phyloP scores from a whole-genome alignment of 129 eudicot species.

The Tagetes patula region DNA sequence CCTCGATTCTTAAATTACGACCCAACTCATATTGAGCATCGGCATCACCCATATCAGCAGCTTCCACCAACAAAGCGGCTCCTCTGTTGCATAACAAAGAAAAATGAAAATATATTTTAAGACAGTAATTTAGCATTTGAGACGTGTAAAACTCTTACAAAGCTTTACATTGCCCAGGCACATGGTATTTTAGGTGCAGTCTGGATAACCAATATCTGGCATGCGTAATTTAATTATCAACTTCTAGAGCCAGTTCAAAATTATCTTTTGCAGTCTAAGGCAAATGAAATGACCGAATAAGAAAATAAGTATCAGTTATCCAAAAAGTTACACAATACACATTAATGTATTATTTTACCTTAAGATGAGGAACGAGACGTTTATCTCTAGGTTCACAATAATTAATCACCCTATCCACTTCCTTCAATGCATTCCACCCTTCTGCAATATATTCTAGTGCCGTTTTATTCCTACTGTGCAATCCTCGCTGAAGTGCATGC shows the following conservation, averaged over 20 bases:
- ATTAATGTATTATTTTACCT: slow-evolving; percentile 37
- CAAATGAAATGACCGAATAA: slow-evolving; percentile 6
- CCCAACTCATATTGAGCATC: slow-evolving; percentile 85
- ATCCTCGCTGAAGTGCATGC: slow-evolving; percentile 49
- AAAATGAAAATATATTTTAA: not conserved
- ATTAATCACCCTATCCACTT: slow-evolving; percentile 86
- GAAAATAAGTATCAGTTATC: not conserved
- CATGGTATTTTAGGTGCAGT: slow-evolving; percentile 81
- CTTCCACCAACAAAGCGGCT: slow-evolving; percentile 86
- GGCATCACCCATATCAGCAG: slow-evolving; percentile 90
- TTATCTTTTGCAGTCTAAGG: slow-evolving; percentile 40
- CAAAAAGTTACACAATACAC: not conserved
- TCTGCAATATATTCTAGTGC: slow-evolving; percentile 83
- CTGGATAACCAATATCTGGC: slow-evolving; percentile 86
- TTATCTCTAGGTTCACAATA: slow-evolving; percentile 74
- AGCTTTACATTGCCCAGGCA: slow-evolving; percentile 86
- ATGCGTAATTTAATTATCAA: slow-evolving; percentile 76
- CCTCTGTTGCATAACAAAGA: slow-evolving; percentile 48
- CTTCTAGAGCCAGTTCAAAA: slow-evolving; percentile 85
- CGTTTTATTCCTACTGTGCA: slow-evolving; percentile 76
- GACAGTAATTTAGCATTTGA: slow-evolving; percentile 13
- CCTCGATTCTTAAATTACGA: slow-evolving; percentile 77
- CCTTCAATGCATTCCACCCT: slow-evolving; percentile 80
- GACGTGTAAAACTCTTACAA: slow-evolving; percentile 43
- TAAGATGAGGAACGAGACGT: slow-evolving; percentile 74